phyloP scores from a whole-genome alignment of 1,284 basidiomycete species.

The Pseudozyma hubeiensis region DNA sequence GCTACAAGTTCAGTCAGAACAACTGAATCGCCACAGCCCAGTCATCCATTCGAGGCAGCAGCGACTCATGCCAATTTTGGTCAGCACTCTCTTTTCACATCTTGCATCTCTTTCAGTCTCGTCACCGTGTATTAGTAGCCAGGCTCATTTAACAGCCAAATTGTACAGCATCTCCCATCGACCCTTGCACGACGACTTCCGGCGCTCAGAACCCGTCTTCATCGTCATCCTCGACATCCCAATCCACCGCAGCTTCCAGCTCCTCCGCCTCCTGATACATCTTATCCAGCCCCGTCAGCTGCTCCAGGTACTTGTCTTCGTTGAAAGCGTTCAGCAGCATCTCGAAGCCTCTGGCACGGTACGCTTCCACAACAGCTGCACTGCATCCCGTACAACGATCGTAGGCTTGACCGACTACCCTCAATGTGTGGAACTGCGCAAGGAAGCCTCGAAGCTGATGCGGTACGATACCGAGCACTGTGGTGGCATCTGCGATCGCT shows the following conservation, averaged over 20 bases:
- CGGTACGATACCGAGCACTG: conserved; percentile 80
- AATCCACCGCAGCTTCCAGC: conserved; percentile 50
- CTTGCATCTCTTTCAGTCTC: conserved; percentile 20
- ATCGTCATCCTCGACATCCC: conserved; percentile 53
- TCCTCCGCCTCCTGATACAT: conserved; percentile 59
- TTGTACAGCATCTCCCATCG: conserved; percentile 7
- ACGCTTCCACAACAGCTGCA: conserved; percentile 52
- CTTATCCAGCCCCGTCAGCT: conserved; percentile 85
- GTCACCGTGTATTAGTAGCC: conserved; percentile 33
- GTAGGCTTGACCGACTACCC: conserved; percentile 86
- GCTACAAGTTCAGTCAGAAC: conserved; percentile 68
- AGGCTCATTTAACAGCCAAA: background rate
- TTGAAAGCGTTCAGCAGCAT: conserved; percentile 88
- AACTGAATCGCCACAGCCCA: conserved; percentile 16
- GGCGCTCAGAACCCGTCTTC: conserved; percentile 19
- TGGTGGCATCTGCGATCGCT: conserved; percentile 33
- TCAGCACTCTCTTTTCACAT: background rate
- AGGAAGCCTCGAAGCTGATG: conserved; percentile 94
- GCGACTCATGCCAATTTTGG: background rate
- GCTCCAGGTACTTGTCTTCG: conserved; percentile 80
- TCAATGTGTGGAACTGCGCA: conserved; percentile 83
- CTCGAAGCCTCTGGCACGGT: conserved; percentile 77
- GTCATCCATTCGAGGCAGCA: background rate
- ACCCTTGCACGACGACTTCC: background rate
- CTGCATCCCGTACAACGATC: conserved; percentile 87